Base-by-base conservation (phyloP, 805 yeast species). In the Candida silvicultrix region DNA sequence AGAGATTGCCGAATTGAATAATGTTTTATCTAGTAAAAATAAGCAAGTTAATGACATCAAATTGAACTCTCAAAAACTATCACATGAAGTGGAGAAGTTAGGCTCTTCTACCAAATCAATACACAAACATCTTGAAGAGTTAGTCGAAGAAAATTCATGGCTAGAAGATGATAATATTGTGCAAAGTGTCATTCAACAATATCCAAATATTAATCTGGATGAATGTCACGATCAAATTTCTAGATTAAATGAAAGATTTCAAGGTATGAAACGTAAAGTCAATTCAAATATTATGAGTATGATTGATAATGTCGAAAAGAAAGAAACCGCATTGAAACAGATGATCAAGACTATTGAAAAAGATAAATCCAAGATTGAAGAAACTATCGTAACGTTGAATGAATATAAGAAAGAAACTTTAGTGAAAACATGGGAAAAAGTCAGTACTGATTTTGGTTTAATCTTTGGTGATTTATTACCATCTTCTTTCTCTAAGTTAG, bases 301-400 rank as follows among this genome's bases (percentile, higher is more conserved):
- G 85, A 87, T 89, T 51, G 97, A 89, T 57, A 88, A 81, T 53
- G 95, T 88, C 23, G 96, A 89, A 61, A 89, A 85, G 72, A 88
- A 89, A 60, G 97, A 89, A 59, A 62, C 73, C 9, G 73, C 90
- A 4, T 71, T 92, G 57, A 83, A 78, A 54, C 74, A 78, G 9
- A 89, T 88, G 90, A 85, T 92, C 52, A 77, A 74, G 50, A 89
- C 96, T 5, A 89, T 90, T 54, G 95, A 86, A 55, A 85, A 81
- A 64, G 97, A 92, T 65, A 89, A 89, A 65, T 66, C 80, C 11
- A 92, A 92, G 69, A 90, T 94, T 54, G 90, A 85, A 55, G 90
- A 87, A 52, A 90, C 98, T 0, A 83, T 94, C 39, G 75, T 73
- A 8, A 87, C 88, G 44, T 74, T 94, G 53, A 89, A 92, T 58